Evolutionary conservation across 768 basidiomycete species (phyloP).

Genomic region (Suillus placidus): DNA sequence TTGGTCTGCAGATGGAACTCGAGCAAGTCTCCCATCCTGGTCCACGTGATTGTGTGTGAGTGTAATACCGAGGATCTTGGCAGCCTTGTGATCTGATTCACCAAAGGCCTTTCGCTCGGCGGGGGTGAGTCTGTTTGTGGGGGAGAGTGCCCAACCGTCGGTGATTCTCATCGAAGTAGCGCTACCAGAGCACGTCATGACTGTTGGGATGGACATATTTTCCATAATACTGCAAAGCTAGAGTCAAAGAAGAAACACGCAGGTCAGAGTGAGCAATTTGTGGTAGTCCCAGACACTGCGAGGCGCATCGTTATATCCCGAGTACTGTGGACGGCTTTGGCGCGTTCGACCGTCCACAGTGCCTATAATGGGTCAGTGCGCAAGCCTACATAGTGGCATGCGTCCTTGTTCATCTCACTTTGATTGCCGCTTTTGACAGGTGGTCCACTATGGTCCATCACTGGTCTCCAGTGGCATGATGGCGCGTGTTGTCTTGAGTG

Average conservation of each 20-base stretch:
- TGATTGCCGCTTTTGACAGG: background rate
- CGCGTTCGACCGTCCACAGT: background rate
- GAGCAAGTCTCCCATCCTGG: background rate
- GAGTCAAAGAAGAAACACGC: background rate
- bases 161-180: background rate
- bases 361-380: background rate
- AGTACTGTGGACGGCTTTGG: constrained; percentile 1
- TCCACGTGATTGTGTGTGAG: constrained; percentile 17
- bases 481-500: background rate
- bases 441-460: background rate
- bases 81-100: constrained; percentile 20
- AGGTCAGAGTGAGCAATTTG: no score
- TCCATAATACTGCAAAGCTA: background rate
- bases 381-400: background rate
- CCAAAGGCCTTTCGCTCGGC: constrained; percentile 15
- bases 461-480: background rate
- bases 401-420: constrained; percentile 1
- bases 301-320: background rate
- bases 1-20: background rate
- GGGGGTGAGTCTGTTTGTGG: constrained; percentile 13
- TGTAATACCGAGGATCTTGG: constrained; percentile 18
- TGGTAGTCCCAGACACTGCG: background rate
- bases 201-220: background rate
- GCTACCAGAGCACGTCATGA: background rate
- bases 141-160: constrained; percentile 5